A percentile compares a stretch with the other conserved stretches of the same genome.
Evolutionary conservation across 805 yeast species (phyloP).

Genomic region (Hyphopichia homilentoma): DNA sequence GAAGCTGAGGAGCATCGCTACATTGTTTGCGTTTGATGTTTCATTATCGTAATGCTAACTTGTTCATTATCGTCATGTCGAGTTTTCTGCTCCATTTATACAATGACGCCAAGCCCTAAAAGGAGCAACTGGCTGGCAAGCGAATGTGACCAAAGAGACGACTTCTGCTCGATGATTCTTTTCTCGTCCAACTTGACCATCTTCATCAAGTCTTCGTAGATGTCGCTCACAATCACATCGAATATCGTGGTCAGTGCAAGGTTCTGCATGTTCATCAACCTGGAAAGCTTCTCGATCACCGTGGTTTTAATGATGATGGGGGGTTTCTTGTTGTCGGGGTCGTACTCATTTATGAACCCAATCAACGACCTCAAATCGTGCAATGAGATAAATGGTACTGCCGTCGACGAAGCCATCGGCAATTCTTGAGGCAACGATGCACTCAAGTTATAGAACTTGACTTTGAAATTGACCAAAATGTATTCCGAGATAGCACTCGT

Average conservation of each 20-base stretch:
- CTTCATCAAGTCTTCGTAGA: conserved; percentile 53
- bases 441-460: conserved; percentile 59
- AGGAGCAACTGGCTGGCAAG: conserved; percentile 55
- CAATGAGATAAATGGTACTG: conserved; percentile 53
- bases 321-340: conserved; percentile 10
- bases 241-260: conserved; percentile 43
- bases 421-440: conserved; percentile 53
- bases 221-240: conserved; percentile 51
- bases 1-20: no score
- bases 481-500: conserved; percentile 34
- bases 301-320: conserved; percentile 37
- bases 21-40: no score
- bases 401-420: conserved; percentile 44
- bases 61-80: no score
- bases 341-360: conserved; percentile 53
- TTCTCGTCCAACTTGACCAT: conserved; percentile 54
- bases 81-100: no score
- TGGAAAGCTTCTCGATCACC: conserved; percentile 37
- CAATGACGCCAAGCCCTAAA: conserved; percentile 59
- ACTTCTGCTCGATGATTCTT: conserved; percentile 40
- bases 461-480: conserved; percentile 62
- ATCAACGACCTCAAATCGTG: conserved; percentile 61
- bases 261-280: conserved; percentile 33
- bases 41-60: no score
- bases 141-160: conserved; percentile 55